Evolutionary conservation across 768 basidiomycete genomes (phyloP).

Genomic region (Suillus occidentalis): DNA sequence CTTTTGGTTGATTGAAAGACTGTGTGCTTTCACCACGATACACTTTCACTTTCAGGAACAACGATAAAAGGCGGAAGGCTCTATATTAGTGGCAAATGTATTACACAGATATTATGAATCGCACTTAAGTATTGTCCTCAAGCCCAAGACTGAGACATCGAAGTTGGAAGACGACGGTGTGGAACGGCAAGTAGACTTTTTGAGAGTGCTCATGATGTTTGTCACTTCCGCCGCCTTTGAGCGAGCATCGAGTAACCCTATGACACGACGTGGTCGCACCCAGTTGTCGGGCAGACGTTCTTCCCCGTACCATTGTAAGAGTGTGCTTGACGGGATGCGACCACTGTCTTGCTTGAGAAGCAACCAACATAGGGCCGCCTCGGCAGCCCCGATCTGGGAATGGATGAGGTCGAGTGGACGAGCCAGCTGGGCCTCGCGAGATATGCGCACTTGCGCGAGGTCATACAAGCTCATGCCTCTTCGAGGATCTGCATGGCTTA

Average conservation of each 20-base stretch:
- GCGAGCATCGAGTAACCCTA: conserved; percentile 30
- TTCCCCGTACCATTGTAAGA: conserved; percentile 57
- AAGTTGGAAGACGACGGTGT: not conserved
- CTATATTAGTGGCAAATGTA: not conserved
- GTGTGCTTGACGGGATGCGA: conserved; percentile 33
- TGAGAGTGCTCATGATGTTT: conserved; percentile 19
- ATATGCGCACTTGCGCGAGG: conserved; percentile 50
- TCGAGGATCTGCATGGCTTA: conserved; percentile 21
- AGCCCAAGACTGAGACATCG: not conserved
- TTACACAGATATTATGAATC: not conserved
- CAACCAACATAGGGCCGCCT: conserved; percentile 54
- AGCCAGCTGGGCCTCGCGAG: conserved; percentile 37
- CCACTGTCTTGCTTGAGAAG: conserved; percentile 36
- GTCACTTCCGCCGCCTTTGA: conserved; percentile 31
- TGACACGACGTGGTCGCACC: conserved; percentile 33
- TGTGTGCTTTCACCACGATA: not conserved
- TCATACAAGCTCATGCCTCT: conserved; percentile 46
- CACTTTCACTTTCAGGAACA: not conserved
- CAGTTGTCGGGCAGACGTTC: conserved; percentile 62
- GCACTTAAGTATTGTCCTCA: not conserved
- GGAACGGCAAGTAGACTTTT: conserved; percentile 14
- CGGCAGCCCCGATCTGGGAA: conserved; percentile 55
- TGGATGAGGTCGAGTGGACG: conserved; percentile 44
- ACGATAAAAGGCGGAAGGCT: not conserved
- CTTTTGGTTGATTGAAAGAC: not conserved